These are phyloP conservation scores for Chrysosphaeria jannelii DNA, from an alignment of 2,329 filamentous ascomycete species.

Conservation along the genomic window DNA sequence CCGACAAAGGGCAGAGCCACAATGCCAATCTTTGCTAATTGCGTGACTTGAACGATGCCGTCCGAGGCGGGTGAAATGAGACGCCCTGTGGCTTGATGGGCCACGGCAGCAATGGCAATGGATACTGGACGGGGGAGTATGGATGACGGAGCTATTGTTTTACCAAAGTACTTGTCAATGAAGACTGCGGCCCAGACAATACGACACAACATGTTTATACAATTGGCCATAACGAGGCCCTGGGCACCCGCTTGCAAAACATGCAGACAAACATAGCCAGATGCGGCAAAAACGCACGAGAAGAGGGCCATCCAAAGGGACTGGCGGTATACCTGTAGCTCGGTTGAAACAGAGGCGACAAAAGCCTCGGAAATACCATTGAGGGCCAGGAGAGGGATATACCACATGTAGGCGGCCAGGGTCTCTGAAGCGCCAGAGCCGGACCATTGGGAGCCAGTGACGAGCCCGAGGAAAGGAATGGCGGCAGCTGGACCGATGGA, in stretches of 20 bases:
- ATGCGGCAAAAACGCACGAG: slow-evolving; percentile 41
- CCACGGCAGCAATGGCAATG: slow-evolving; percentile 14
- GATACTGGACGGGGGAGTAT: slow-evolving; percentile 15
- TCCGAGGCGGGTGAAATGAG: slow-evolving; percentile 7
- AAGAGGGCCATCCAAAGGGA: slow-evolving; percentile 63
- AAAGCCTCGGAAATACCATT: slow-evolving; percentile 87
- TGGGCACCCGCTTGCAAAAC: slow-evolving; percentile 38
- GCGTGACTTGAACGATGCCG: slow-evolving; percentile 9
- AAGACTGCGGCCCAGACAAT: slow-evolving; percentile 58
- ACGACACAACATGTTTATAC: slow-evolving; percentile 64
- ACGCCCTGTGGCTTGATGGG: slow-evolving; percentile 12
- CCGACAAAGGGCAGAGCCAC: slow-evolving; percentile 21
- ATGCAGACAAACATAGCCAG: slow-evolving; percentile 47
- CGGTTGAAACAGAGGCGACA: slow-evolving; percentile 57
- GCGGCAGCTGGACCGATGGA: slow-evolving; percentile 48
- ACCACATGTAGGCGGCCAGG: slow-evolving; percentile 61
- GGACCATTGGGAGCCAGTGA: slow-evolving; percentile 55
- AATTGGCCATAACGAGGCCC: slow-evolving; percentile 65
- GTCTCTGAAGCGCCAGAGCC: slow-evolving; percentile 26
- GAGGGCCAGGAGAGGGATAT: slow-evolving; percentile 70
- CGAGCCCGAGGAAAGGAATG: slow-evolving; percentile 37
- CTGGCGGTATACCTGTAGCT: slow-evolving; percentile 45
- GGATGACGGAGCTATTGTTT: slow-evolving; percentile 12
- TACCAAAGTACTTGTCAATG: slow-evolving; percentile 32
- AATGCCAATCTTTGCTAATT: slow-evolving; percentile 17